Base-by-base conservation (phyloP, 2,329 filamentous ascomycete species). In the Leptographium wingfieldii region DNA sequence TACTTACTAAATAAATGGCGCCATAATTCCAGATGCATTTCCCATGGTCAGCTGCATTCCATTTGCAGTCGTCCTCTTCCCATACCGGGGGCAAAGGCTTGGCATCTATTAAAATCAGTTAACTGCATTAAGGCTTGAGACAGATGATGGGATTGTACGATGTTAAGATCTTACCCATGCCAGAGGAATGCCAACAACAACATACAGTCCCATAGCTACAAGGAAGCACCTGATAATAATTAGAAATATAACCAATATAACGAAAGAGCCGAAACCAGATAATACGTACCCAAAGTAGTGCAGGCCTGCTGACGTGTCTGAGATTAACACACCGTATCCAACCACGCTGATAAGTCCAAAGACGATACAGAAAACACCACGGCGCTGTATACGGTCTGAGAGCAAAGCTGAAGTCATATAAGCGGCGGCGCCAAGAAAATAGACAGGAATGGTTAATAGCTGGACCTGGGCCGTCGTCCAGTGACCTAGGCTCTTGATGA, bases 401-500 rank as follows among this genome's bases (percentile, higher is more conserved):
- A 88, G 71, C 66, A 79, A 81, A 0, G 87, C 87, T 2, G 83
- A 76, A 10, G 76, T 63, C 69, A 92, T 80, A 69, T 90, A 92
- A 0, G 80, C 81, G 6, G 85, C 76, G 0, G 87, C 87, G 4
- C 88, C 88, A 5, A 90, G 70, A 5, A 83, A 82, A 69, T 92
- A 92, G 71, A 86, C 90, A 0, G 88, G 88, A 55, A 92, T 87
- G 0, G 88, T 92, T 40, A 92, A 78, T 35, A 88, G 81, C 70
- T 92, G 88, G 5, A 89, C 81, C 67, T 88, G 77, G 0, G 86
- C 80, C 0, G 76, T 75, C 0, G 81, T 77, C 76, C 86, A 89
- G 11, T 66, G 61, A 3, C 86, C 85, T 57, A 92, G 80, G 5
- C 80, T 83, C 49, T 81, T 76, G 69, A 92, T 90, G 64, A 92